Evolutionary conservation across 805 yeast species (phyloP).

Genomic region (Tetrapisispora taiwanensis): DNA sequence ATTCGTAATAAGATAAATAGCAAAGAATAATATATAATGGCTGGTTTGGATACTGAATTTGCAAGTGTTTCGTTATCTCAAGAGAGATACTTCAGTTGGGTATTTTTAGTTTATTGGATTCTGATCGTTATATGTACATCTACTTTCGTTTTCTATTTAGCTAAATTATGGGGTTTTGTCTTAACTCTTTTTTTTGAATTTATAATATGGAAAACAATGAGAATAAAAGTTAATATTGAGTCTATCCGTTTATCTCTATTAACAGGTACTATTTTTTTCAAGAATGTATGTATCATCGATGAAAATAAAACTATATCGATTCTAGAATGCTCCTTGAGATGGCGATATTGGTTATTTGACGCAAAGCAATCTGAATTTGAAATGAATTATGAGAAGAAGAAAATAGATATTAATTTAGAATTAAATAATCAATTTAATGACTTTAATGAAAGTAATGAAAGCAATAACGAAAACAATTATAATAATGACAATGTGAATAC

Average conservation of each 20-base stretch:
- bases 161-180: constrained; percentile 55
- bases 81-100: constrained; percentile 43
- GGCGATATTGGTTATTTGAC: constrained; percentile 78
- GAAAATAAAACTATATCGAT: constrained; percentile 61
- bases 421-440: background rate
- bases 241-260: constrained; percentile 67
- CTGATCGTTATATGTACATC: constrained; percentile 52
- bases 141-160: constrained; percentile 64
- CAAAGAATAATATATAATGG: too few relatives aligned
- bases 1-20: too few relatives aligned
- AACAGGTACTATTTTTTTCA: constrained; percentile 74
- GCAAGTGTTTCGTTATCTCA: constrained; percentile 25
- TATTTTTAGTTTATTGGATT: constrained; percentile 77
- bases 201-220: constrained; percentile 53
- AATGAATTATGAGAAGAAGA: background rate
- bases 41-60: constrained; percentile 13
- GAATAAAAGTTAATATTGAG: constrained; percentile 54
- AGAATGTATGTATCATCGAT: constrained; percentile 65
- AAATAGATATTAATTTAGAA: background rate
- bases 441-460: background rate
- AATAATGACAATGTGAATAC: too few relatives aligned
- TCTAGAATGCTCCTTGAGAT: constrained; percentile 64
- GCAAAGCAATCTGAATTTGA: constrained; percentile 26
- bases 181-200: constrained; percentile 43
- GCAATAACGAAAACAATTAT: background rate